A percentile compares a stretch with the other conserved stretches of the same genome.
Conservation (phyloP, 257 asterid species). For the Scutellaria minor region DNA sequence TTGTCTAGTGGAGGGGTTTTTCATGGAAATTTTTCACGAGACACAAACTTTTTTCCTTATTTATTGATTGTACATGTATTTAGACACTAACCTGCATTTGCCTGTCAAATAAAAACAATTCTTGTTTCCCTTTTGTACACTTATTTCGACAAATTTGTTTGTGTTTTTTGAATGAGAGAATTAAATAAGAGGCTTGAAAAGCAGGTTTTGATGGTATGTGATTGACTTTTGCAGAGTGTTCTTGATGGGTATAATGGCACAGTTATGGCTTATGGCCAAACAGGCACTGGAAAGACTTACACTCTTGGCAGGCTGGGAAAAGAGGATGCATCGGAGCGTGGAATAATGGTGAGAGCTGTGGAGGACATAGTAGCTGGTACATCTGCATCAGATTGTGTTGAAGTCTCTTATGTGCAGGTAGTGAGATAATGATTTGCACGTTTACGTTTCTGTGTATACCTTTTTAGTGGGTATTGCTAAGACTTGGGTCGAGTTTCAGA, state of each 20-base stretch:
- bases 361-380: slow-evolving; percentile 68
- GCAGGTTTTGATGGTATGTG: slow-evolving; percentile 15
- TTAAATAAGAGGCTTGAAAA: neutral
- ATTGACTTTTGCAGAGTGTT: slow-evolving; percentile 71
- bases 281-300: slow-evolving; percentile 95
- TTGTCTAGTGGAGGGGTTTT: neutral
- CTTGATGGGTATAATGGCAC: slow-evolving; percentile 93
- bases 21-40: neutral
- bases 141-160: neutral
- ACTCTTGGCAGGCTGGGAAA: slow-evolving; percentile 80
- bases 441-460: too few relatives aligned
- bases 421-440: neutral
- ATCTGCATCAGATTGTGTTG: slow-evolving; percentile 66
- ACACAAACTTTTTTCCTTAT: slow-evolving; percentile 1
- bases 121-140: neutral
- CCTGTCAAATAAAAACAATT: neutral
- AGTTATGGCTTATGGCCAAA: slow-evolving; percentile 92
- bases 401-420: slow-evolving; percentile 88
- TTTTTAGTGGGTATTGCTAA: neutral
- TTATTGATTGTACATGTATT: slow-evolving; percentile 4
- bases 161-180: neutral
- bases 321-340: slow-evolving; percentile 81
- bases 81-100: neutral
- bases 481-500: neutral
- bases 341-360: slow-evolving; percentile 90